A percentile compares a stretch with the other conserved stretches of the same genome.
phyloP scores from a whole-genome alignment of 2,329 filamentous ascomycete species.

The Sarocladium oryzae region DNA sequence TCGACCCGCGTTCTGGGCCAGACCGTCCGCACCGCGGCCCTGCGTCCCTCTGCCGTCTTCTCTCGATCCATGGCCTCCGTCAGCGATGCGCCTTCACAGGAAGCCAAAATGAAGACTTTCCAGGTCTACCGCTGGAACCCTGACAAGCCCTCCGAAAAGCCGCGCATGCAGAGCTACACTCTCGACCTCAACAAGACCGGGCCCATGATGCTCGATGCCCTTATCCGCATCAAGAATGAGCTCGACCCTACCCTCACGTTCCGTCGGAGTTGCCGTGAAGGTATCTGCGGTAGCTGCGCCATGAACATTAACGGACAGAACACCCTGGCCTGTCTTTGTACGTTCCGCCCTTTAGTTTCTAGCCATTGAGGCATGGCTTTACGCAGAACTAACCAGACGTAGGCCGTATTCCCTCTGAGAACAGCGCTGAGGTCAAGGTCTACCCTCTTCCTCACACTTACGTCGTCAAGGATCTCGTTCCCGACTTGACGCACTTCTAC shows the following conservation, averaged over 20 bases:
- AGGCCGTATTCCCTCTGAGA: constrained; percentile 92
- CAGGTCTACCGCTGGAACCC: constrained; percentile 99
- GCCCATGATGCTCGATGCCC: constrained; percentile 94
- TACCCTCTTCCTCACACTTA: constrained; percentile 98
- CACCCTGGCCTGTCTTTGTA: constrained; percentile 96
- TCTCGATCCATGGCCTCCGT: constrained; percentile 49
- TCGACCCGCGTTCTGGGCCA: constrained; percentile 45
- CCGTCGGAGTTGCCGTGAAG: constrained; percentile 91
- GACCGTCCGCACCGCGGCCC: constrained; percentile 32
- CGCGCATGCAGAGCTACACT: constrained; percentile 89
- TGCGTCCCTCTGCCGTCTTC: constrained; percentile 35
- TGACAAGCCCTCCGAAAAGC: constrained; percentile 86
- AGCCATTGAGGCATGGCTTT: constrained; percentile 1
- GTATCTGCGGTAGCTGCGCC: constrained; percentile 96
- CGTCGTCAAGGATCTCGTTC: constrained; percentile 97
- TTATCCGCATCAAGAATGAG: constrained; percentile 99
- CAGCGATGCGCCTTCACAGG: constrained; percentile 53
- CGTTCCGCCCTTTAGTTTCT: constrained; percentile 29
- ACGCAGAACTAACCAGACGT: constrained; percentile 20
- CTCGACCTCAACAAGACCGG: constrained; percentile 98
- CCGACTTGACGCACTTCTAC: constrained; percentile 97
- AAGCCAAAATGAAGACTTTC: constrained; percentile 83
- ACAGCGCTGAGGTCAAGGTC: constrained; percentile 76
- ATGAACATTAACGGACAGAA: constrained; percentile 99
- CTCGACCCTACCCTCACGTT: constrained; percentile 94